Base-by-base conservation (phyloP, 2,329 filamentous ascomycete genomes). In the Aplosporella prunicola region DNA sequence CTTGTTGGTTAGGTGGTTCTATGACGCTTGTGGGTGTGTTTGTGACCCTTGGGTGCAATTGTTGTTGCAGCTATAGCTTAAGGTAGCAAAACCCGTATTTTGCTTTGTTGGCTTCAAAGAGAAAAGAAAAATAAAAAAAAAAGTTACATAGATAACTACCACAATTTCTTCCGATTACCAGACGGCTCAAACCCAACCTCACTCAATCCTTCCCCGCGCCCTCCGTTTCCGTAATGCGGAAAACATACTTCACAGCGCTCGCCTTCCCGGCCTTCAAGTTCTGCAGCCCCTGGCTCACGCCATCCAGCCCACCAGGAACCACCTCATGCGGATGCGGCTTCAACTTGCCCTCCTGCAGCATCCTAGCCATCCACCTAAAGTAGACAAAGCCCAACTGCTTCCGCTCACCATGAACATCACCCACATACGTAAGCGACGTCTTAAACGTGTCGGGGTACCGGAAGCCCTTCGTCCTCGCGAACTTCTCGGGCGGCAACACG, bases 191-290 rank as follows among this genome's bases (percentile, higher is more conserved):
- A 9, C 18, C 20, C 14, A 8, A 41, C 29, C 9, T 8, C 24
- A 18, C 10, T 24, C 25, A 33, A 13, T 33, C 17, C 30, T 34
- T 39, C 20, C 48, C 49, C 23, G 48, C 47, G 2, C 37, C 37
- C 24, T 39, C 30, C 16, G 70, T 73, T 24, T 75, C 69, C 7
- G 46, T 63, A 53, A 76, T 67, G 43, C 60, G 62, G 48, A 75
- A 74, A 1, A 82, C 70, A 60, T 78, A 81, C 58, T 82, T 82
- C 1, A 74, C 63, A 1, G 67, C 78, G 48, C 71, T 78, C 15
- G 72, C 75, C 54, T 72, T 75, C 0, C 78, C 78, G 18, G 63
- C 65, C 51, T 68, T 72, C 50, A 82, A 52, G 44, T 74, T 69
- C 45, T 55, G 53, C 54, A 82, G 49, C 0, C 61, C 76, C 22